phyloP scores from a whole-genome alignment of 805 yeast species.

The Kodamaea jinghongensis region DNA sequence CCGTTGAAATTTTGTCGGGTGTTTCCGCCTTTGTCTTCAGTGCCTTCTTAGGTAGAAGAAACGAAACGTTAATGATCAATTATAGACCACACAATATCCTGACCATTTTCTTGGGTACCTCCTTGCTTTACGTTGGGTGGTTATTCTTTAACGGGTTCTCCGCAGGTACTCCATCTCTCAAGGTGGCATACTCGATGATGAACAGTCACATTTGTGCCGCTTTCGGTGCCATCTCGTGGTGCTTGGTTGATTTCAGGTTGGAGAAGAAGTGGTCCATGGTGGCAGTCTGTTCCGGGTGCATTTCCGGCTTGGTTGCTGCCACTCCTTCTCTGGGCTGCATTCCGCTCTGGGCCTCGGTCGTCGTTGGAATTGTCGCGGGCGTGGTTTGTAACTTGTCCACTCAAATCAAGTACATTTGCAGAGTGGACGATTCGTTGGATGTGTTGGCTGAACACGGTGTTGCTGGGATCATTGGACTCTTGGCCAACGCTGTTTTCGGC shows the following conservation, averaged over 20 bases:
- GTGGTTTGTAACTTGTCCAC: slow-evolving; percentile 87
- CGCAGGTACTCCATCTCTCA: slow-evolving; percentile 74
- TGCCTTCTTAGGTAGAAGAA: slow-evolving; percentile 76
- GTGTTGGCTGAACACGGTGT: slow-evolving; percentile 98
- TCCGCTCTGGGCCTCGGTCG: slow-evolving; percentile 86
- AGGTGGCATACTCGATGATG: slow-evolving; percentile 86
- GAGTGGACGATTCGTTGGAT: slow-evolving; percentile 92
- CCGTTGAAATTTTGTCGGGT: slow-evolving; percentile 91
- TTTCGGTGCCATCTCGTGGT: slow-evolving; percentile 91
- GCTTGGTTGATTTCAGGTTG: slow-evolving; percentile 80
- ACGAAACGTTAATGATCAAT: slow-evolving; percentile 72
- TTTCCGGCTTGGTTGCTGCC: slow-evolving; percentile 95
- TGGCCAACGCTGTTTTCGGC: slow-evolving; percentile 88
- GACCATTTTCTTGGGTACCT: slow-evolving; percentile 84
- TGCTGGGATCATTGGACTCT: slow-evolving; percentile 86
- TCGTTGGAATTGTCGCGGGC: slow-evolving; percentile 80
- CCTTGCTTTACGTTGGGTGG: slow-evolving; percentile 93
- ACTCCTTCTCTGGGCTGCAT: slow-evolving; percentile 93
- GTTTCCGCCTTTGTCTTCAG: slow-evolving; percentile 86
- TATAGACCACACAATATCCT: slow-evolving; percentile 95
- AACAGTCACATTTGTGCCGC: slow-evolving; percentile 89
- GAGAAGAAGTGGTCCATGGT: slow-evolving; percentile 93
- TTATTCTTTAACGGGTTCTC: slow-evolving; percentile 92
- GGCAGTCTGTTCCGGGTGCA: slow-evolving; percentile 92
- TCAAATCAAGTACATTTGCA: slow-evolving; percentile 73